Evolutionary conservation across 768 basidiomycete species (phyloP).

Genomic region (Amanita polypyramis): DNA sequence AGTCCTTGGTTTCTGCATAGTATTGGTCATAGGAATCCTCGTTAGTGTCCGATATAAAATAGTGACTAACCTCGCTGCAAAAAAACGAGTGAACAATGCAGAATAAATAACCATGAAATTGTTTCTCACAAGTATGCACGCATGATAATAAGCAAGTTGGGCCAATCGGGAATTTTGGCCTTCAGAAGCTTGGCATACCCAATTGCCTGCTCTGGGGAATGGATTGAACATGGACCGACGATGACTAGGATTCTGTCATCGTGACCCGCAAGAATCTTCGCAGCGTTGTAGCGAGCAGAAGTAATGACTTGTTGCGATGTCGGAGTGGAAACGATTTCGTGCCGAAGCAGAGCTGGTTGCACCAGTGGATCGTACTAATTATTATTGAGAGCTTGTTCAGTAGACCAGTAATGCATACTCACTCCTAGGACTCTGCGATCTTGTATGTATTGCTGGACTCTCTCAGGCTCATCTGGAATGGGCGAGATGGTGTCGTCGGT

Average conservation of each 20-base stretch:
- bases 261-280: slow-evolving; percentile 70
- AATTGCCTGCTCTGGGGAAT: slow-evolving; percentile 76
- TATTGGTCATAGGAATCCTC: not conserved
- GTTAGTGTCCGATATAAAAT: not conserved
- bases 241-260: slow-evolving; percentile 85
- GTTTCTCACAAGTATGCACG: slow-evolving; percentile 83
- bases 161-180: slow-evolving; percentile 53
- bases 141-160: slow-evolving; percentile 88
- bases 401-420: slow-evolving; percentile 17
- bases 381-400: slow-evolving; percentile 7
- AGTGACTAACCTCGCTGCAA: slow-evolving; percentile 21
- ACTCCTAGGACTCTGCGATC: slow-evolving; percentile 76
- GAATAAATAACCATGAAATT: slow-evolving; percentile 4
- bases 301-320: slow-evolving; percentile 70
- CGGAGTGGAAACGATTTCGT: slow-evolving; percentile 66
- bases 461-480: slow-evolving; percentile 52
- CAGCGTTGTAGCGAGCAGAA: slow-evolving; percentile 65
- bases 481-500: slow-evolving; percentile 40
- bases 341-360: slow-evolving; percentile 82
- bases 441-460: slow-evolving; percentile 65
- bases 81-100: slow-evolving; percentile 6
- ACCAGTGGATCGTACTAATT: slow-evolving; percentile 89
- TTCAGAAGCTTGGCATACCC: slow-evolving; percentile 72
- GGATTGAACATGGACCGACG: slow-evolving; percentile 95
- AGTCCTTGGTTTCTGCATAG: slow-evolving; percentile 82